Percentiles rank a stretch among this genome's conserved stretches.
Conservation (phyloP, 176 grass and related monocot genomes). For the Lolium rigidum region DNA sequence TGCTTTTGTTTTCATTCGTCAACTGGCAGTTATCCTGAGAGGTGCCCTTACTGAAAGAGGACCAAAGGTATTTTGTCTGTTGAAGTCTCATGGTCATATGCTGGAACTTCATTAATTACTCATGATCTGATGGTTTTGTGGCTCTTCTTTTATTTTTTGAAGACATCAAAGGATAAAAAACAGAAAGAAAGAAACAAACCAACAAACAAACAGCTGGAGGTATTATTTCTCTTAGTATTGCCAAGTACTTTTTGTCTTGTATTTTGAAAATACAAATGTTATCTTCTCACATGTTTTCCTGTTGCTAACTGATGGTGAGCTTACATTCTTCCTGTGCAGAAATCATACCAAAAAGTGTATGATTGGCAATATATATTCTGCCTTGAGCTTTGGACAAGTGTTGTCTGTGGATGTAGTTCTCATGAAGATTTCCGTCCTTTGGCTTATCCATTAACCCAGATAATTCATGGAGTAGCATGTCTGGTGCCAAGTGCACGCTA, state of each 20-base stretch:
- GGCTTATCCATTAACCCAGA: conserved; percentile 90
- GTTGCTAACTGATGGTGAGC: conserved; percentile 21
- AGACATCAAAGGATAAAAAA: conserved; percentile 77
- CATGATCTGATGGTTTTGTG: conserved; percentile 31
- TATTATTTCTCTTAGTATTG: conserved; percentile 34
- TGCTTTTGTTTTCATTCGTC: conserved; percentile 94
- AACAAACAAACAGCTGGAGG: conserved; percentile 75
- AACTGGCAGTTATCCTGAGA: conserved; percentile 76
- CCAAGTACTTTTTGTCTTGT: conserved; percentile 3
- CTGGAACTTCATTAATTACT: conserved; percentile 22
- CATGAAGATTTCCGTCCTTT: conserved; percentile 77
- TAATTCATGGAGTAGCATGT: conserved; percentile 86
- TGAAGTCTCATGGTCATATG: conserved; percentile 25
- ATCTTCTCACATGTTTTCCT: conserved; percentile 31
- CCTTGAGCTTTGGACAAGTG: conserved; percentile 88
- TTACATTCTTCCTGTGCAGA: conserved; percentile 62
- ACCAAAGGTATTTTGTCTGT: conserved; percentile 65
- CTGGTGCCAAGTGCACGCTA: conserved; percentile 81
- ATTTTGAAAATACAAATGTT: conserved; percentile 12
- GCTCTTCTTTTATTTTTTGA: conserved; percentile 43
- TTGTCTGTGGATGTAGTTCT: conserved; percentile 71
- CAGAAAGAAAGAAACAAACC: conserved; percentile 74
- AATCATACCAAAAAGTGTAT: conserved; percentile 90
- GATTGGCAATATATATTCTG: conserved; percentile 99
- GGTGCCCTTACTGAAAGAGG: conserved; percentile 87